These are phyloP conservation scores for Candida ipomoeae DNA, from an alignment of 805 yeast species.

Conservation along the genomic window DNA sequence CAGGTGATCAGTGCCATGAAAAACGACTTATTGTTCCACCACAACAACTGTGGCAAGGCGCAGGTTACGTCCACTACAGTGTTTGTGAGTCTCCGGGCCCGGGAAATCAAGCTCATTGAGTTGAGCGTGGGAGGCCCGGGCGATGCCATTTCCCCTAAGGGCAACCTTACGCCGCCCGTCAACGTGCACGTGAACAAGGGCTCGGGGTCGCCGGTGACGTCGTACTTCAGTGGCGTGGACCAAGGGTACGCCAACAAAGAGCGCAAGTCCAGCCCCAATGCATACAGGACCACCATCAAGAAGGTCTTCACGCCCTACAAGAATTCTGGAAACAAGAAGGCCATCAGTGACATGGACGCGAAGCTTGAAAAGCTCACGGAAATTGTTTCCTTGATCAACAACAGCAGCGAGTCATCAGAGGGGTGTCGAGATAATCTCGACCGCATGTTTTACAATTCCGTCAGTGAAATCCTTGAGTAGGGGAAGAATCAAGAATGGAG, in stretches of 20 bases:
- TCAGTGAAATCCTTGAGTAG: constrained; percentile 6
- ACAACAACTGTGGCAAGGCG: constrained; percentile 31
- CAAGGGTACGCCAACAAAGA: constrained; percentile 4
- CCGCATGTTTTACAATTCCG: constrained; percentile 15
- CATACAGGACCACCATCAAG: constrained; percentile 33
- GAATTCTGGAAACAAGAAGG: constrained; percentile 30
- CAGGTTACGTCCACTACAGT: constrained; percentile 34
- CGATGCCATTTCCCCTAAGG: constrained; percentile 1
- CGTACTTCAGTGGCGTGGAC: constrained; percentile 8
- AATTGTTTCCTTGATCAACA: constrained; percentile 17
- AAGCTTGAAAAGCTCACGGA: constrained; percentile 27
- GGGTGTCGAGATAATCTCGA: constrained; percentile 15
- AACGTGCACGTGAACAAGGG: constrained; percentile 1
- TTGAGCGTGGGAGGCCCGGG: constrained; percentile 26
- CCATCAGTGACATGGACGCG: constrained; percentile 24
- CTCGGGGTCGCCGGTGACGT: constrained; percentile 9
- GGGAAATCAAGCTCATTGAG: constrained; percentile 44
- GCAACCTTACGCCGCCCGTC: constrained; percentile 5
- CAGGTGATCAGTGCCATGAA: constrained; percentile 50
- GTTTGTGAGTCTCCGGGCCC: constrained; percentile 40
- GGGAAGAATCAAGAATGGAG: no score
- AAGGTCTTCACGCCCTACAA: constrained; percentile 35
- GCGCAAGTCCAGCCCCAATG: constrained; percentile 9
- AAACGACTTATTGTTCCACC: constrained; percentile 44
- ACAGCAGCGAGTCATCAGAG: constrained; percentile 10